A percentile compares a stretch with the other conserved stretches of the same genome.
phyloP scores from a whole-genome alignment of 768 basidiomycete species.

The Suillus clintonianus region DNA sequence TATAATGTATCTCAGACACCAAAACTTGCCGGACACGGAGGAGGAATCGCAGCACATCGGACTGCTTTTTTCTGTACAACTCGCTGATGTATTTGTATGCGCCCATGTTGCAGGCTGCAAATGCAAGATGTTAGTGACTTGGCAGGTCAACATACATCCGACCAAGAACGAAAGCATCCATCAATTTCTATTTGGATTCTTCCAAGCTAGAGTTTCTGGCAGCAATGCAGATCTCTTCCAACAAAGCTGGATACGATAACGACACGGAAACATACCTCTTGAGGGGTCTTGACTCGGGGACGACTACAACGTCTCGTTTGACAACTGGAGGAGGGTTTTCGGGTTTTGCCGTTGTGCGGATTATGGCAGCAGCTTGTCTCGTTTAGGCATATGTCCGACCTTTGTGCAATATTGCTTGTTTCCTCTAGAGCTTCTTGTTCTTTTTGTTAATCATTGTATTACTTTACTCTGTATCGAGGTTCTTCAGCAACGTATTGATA shows the following conservation, averaged over 20 bases:
- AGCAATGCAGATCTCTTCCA: neutral
- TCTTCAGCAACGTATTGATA: neutral
- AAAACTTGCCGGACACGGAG: slow-evolving; percentile 85
- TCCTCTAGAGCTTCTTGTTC: neutral
- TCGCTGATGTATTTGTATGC: slow-evolving; percentile 97
- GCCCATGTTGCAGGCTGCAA: slow-evolving; percentile 68
- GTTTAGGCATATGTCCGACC: neutral
- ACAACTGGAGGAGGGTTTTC: slow-evolving; percentile 3
- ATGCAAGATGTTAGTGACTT: slow-evolving; percentile 20
- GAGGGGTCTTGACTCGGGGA: slow-evolving; percentile 20
- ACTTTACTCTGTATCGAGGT: neutral
- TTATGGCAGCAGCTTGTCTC: slow-evolving; percentile 8
- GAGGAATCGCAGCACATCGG: slow-evolving; percentile 95
- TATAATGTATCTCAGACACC: neutral
- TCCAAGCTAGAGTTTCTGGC: neutral
- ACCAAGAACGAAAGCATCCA: slow-evolving; percentile 16
- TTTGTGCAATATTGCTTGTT: neutral
- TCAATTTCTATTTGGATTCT: slow-evolving; percentile 1
- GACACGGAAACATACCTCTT: slow-evolving; percentile 29
- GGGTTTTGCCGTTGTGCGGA: slow-evolving; percentile 27
- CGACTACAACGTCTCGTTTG: slow-evolving; percentile 4
- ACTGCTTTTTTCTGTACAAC: slow-evolving; percentile 98
- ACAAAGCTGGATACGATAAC: neutral
- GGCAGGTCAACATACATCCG: slow-evolving; percentile 1
- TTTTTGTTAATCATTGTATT: neutral